Percentiles rank a stretch among this genome's conserved stretches.
These are phyloP conservation scores for Choanephora cucurbitarum DNA, from an alignment of 371 early-diverging fungal genomes.

Conservation along the genomic window DNA sequence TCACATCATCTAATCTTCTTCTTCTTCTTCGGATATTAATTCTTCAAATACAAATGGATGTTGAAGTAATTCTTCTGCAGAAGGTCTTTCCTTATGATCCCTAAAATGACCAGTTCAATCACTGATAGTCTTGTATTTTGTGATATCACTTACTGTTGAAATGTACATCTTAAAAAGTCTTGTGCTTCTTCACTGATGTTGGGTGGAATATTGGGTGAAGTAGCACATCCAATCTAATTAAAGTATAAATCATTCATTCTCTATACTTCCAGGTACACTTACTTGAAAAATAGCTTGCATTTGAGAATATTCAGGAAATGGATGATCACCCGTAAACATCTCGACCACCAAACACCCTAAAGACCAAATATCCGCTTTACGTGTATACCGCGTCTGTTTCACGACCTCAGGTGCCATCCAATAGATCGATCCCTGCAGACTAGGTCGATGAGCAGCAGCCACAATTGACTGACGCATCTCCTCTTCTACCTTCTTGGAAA, in stretches of 20 bases:
- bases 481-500: conserved; percentile 93
- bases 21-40: background rate
- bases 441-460: conserved; percentile 59
- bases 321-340: conserved; percentile 95
- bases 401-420: conserved; percentile 97
- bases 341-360: conserved; percentile 94
- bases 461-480: conserved; percentile 22
- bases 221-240: conserved; percentile 74
- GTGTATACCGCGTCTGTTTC: conserved; percentile 75
- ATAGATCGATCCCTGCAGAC: conserved; percentile 85
- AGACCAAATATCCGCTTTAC: conserved; percentile 87
- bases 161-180: conserved; percentile 80
- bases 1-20: too few species aligned
- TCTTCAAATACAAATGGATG: conserved; percentile 50
- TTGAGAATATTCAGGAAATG: conserved; percentile 90
- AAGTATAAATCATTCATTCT: background rate
- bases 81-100: conserved; percentile 62
- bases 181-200: conserved; percentile 70
- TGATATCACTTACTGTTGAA: conserved; percentile 60
- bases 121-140: background rate
- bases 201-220: conserved; percentile 79
- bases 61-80: conserved; percentile 56
- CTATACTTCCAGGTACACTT: conserved; percentile 1
- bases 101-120: conserved; percentile 35
- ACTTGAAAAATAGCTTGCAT: conserved; percentile 91